phyloP scores from a whole-genome alignment of 192 early-diverging fungal species.

The Polychytrium aggregatum region DNA sequence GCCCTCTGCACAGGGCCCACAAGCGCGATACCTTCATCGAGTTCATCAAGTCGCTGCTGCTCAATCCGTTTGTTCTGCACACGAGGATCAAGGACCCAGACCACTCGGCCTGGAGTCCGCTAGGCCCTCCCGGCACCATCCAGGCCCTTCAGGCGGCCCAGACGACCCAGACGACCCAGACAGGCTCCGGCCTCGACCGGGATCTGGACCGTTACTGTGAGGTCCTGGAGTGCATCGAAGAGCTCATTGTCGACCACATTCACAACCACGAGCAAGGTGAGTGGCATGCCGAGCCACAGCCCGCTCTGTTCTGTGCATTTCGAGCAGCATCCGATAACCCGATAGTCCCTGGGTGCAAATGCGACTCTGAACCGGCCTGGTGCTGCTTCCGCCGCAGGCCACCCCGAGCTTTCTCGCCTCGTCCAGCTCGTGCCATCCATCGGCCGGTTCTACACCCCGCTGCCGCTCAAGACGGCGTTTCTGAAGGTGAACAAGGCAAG shows the following conservation, averaged over 20 bases:
- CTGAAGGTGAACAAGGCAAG: conserved; percentile 50
- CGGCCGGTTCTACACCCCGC: conserved; percentile 73
- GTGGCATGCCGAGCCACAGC: not conserved
- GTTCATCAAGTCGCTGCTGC: conserved; percentile 81
- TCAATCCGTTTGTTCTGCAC: conserved; percentile 80
- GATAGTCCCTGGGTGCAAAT: no score
- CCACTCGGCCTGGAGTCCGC: not conserved
- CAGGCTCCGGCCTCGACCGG: no score
- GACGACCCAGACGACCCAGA: conserved; percentile 1
- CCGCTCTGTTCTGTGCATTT: no score
- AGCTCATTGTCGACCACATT: conserved; percentile 61
- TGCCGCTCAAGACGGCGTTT: conserved; percentile 68
- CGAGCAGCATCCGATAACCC: no score
- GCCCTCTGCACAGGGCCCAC: conserved; percentile 39
- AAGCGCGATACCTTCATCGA: conserved; percentile 80
- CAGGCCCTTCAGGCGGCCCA: conserved; percentile 4
- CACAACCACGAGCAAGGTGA: conserved; percentile 29
- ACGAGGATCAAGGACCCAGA: conserved; percentile 16
- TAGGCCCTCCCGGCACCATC: not conserved
- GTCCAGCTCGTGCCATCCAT: conserved; percentile 64
- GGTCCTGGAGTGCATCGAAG: conserved; percentile 68
- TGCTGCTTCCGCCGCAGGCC: conserved; percentile 13
- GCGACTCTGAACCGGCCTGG: no score
- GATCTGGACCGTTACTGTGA: conserved; percentile 67
- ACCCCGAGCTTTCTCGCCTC: conserved; percentile 64